Percentiles rank a stretch among this genome's conserved stretches.
Conservation (phyloP, 371 early-diverging fungal genomes). For the Chytridiales sp. region DNA sequence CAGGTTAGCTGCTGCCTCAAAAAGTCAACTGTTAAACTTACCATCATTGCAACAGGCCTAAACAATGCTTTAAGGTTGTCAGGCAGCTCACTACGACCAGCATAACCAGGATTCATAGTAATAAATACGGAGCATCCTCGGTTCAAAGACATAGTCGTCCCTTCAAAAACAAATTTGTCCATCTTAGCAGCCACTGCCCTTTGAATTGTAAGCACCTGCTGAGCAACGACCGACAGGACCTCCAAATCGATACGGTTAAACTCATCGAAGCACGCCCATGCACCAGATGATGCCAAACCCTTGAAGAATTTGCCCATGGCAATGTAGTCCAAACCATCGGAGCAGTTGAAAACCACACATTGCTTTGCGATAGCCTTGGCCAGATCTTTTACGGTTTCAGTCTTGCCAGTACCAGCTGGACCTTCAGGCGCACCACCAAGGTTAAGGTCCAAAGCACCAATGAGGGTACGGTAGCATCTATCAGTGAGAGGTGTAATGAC, state of each 20-base stretch:
- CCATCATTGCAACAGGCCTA: constrained; percentile 61
- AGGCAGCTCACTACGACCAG: constrained; percentile 60
- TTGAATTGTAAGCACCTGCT: constrained; percentile 59
- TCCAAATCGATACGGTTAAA: constrained; percentile 63
- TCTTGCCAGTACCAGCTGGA: constrained; percentile 59
- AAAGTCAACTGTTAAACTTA: constrained; percentile 14
- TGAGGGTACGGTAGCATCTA: constrained; percentile 57
- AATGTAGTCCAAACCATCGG: constrained; percentile 56
- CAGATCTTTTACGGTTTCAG: constrained; percentile 63
- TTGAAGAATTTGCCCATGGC: constrained; percentile 64
- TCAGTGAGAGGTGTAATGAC: constrained; percentile 60
- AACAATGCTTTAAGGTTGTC: constrained; percentile 61
- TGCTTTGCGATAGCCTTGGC: constrained; percentile 60
- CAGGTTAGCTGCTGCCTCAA: background rate
- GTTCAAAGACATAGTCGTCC: constrained; percentile 54
- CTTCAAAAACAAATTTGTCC: constrained; percentile 59
- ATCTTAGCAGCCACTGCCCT: constrained; percentile 51
- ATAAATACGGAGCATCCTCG: constrained; percentile 56
- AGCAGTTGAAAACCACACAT: constrained; percentile 64
- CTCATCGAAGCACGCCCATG: constrained; percentile 66
- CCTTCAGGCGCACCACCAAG: constrained; percentile 61
- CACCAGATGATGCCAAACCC: constrained; percentile 52
- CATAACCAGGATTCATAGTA: constrained; percentile 67
- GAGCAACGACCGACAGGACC: constrained; percentile 56
- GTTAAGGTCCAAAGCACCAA: constrained; percentile 57